Percentiles rank a stretch among this genome's conserved stretches.
These are phyloP conservation scores for Crotalaria pallida DNA, from an alignment of 306 rosid genomes.

Conservation along the genomic window DNA sequence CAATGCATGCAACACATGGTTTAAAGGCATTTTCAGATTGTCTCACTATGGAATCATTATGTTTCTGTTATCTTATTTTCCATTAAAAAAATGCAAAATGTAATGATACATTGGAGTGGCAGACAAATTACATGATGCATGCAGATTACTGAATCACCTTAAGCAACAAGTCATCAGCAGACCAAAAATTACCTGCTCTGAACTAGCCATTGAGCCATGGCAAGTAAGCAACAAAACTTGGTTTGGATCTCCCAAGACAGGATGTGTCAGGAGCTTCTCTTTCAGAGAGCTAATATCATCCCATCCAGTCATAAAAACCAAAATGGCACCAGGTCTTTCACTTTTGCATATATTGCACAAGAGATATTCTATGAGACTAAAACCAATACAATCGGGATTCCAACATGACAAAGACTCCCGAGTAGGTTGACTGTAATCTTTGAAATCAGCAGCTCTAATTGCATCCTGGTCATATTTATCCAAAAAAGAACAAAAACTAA, in stretches of 20 bases:
- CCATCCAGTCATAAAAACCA: conserved; percentile 99
- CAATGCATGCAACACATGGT: neutral
- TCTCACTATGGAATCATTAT: neutral
- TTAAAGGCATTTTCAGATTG: neutral
- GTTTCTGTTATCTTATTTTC: neutral
- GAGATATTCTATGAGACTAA: conserved; percentile 73
- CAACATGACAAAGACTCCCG: conserved; percentile 85
- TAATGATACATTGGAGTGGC: neutral
- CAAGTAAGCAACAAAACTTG: conserved; percentile 74
- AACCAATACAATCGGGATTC: conserved; percentile 93
- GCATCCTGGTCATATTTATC: conserved; percentile 62
- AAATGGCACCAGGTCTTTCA: conserved; percentile 79
- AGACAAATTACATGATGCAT: neutral
- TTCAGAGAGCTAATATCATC: conserved; percentile 86
- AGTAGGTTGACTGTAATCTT: conserved; percentile 62
- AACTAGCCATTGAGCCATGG: conserved; percentile 96
- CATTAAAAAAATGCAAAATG: neutral
- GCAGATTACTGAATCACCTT: neutral
- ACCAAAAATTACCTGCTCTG: conserved; percentile 70
- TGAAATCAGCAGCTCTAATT: conserved; percentile 65
- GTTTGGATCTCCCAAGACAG: conserved; percentile 66
- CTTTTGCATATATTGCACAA: conserved; percentile 73
- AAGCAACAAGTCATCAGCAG: conserved; percentile 6
- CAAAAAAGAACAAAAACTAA: conserved; percentile 8
- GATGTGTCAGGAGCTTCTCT: conserved; percentile 71